Percentiles rank a stretch among this genome's conserved stretches.
Conservation (phyloP, 257 asterid species). For the Gentiana macrophylla region DNA sequence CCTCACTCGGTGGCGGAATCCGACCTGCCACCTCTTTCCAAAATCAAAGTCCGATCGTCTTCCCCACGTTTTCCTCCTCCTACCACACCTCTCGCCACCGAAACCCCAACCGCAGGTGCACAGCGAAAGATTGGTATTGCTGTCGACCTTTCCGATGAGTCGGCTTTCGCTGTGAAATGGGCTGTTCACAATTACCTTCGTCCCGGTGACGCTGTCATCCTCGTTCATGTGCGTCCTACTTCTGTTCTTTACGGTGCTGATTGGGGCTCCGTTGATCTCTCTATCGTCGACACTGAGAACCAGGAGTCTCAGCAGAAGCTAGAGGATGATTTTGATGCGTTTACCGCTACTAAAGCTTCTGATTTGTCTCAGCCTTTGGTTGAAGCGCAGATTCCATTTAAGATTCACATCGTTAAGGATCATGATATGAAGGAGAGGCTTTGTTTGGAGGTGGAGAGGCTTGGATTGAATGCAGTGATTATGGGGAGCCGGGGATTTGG, state of each 20-base stretch:
- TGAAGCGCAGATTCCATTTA: slow-evolving; percentile 80
- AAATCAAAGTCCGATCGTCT: slow-evolving; percentile 77
- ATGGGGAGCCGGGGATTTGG: slow-evolving; percentile 95
- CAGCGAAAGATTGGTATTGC: slow-evolving; percentile 87
- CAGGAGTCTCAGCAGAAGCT: slow-evolving; percentile 60
- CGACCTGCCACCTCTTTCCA: slow-evolving; percentile 73
- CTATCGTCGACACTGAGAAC: slow-evolving; percentile 51
- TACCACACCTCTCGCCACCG: slow-evolving; percentile 50
- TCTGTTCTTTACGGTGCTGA: slow-evolving; percentile 92
- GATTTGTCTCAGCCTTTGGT: slow-evolving; percentile 75
- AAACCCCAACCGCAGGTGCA: slow-evolving; percentile 74
- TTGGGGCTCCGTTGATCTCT: slow-evolving; percentile 82
- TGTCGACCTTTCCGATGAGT: slow-evolving; percentile 76
- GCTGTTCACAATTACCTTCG: slow-evolving; percentile 72
- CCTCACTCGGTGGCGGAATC: slow-evolving; percentile 40
- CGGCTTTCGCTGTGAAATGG: slow-evolving; percentile 86
- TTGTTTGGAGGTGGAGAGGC: slow-evolving; percentile 82
- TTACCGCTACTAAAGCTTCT: slow-evolving; percentile 58
- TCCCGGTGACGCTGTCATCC: slow-evolving; percentile 75
- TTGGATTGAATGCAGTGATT: slow-evolving; percentile 73
- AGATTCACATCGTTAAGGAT: slow-evolving; percentile 85
- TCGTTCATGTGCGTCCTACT: slow-evolving; percentile 79
- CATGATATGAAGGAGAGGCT: slow-evolving; percentile 89
- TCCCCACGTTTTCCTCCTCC: slow-evolving; percentile 84
- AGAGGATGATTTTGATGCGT: slow-evolving; percentile 66